These are phyloP conservation scores for Gossypium gossypioides DNA, from an alignment of 441 rosid species.

Conservation along the genomic window DNA sequence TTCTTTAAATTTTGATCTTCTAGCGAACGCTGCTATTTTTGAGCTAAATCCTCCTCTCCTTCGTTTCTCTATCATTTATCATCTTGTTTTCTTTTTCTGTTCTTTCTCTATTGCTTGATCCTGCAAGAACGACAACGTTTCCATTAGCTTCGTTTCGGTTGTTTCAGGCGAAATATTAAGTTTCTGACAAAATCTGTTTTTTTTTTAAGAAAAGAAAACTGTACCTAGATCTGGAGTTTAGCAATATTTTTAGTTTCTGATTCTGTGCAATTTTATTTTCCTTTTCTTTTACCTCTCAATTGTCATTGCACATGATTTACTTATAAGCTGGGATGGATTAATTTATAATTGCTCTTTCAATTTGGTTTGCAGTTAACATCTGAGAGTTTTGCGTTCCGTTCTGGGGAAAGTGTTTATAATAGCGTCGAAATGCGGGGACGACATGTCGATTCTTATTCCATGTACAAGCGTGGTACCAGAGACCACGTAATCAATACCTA, in stretches of 20 bases:
- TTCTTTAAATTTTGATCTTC: background rate
- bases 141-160: background rate
- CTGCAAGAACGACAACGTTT: background rate
- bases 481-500: conserved; percentile 29
- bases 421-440: conserved; percentile 66
- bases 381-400: conserved; percentile 12
- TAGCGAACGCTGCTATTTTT: background rate
- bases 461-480: conserved; percentile 53
- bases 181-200: background rate
- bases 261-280: background rate
- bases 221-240: background rate
- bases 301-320: background rate
- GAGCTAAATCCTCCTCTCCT: background rate
- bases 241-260: background rate
- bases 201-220: background rate
- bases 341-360: background rate
- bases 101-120: background rate
- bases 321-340: background rate
- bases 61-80: background rate
- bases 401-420: conserved; percentile 23
- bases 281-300: no score
- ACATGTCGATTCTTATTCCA: conserved; percentile 38
- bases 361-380: conserved; percentile 20
- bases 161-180: background rate
- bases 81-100: background rate